phyloP scores from a whole-genome alignment of 2,329 filamentous ascomycete genomes.

The Dothiorella sarmentorum region DNA sequence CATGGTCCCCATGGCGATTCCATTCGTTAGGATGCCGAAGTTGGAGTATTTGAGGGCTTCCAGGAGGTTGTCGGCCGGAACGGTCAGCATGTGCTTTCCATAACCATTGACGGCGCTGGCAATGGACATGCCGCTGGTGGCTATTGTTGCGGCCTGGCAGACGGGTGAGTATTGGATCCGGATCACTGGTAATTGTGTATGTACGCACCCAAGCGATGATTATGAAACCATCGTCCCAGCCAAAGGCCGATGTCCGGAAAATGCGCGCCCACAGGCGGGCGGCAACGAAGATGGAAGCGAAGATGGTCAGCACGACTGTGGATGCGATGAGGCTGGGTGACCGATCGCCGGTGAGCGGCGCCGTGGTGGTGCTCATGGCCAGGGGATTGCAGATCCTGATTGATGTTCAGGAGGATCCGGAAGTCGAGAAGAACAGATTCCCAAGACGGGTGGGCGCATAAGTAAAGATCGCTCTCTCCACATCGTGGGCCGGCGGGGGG shows the following conservation, averaged over 20 bases:
- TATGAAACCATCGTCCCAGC: slow-evolving; percentile 11
- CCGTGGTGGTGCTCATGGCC: neutral
- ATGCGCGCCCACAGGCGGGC: neutral
- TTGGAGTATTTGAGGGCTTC: slow-evolving; percentile 3
- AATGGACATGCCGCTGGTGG: neutral
- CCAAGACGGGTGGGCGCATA: neutral
- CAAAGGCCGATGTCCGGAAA: neutral
- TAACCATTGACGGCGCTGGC: neutral
- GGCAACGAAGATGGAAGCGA: neutral
- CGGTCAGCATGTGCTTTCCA: neutral
- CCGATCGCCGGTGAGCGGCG: neutral
- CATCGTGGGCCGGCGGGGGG: neutral
- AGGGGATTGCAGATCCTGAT: neutral
- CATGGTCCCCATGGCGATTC: slow-evolving; percentile 27
- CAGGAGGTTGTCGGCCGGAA: neutral
- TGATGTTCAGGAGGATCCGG: neutral
- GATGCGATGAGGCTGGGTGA: neutral
- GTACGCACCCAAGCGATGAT: neutral
- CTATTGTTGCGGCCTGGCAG: neutral
- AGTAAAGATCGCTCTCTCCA: neutral
- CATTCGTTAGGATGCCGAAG: slow-evolving; percentile 22
- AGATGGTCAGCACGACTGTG: neutral
- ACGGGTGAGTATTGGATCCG: neutral
- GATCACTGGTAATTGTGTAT: neutral
- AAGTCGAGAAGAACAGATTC: too few relatives aligned